Conservation (phyloP, 768 basidiomycete species). For the Trametes coccinea region DNA sequence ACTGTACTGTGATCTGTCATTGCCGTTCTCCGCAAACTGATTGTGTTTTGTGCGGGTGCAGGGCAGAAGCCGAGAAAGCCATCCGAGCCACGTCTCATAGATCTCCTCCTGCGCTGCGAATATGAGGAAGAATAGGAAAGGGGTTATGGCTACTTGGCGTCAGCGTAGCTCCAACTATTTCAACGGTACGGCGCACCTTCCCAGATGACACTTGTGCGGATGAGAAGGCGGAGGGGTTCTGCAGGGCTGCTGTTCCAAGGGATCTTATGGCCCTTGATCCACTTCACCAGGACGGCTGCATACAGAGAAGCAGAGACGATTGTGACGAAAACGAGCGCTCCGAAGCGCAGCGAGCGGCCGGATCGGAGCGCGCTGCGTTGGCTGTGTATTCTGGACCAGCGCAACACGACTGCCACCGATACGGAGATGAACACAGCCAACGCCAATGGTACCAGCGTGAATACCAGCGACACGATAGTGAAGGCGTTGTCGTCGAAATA, state of each 20-base stretch:
- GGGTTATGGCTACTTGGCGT: constrained; percentile 15
- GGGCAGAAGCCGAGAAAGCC: constrained; percentile 5
- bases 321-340: constrained; percentile 20
- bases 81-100: constrained; percentile 22
- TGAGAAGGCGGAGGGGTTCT: not conserved
- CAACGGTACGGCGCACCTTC: constrained; percentile 20
- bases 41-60: not conserved
- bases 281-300: constrained; percentile 18
- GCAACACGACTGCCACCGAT: constrained; percentile 16
- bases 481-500: constrained; percentile 18
- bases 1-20: constrained; percentile 3
- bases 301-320: constrained; percentile 25
- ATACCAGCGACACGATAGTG: constrained; percentile 20
- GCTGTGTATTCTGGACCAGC: constrained; percentile 12
- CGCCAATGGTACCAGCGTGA: constrained; percentile 21
- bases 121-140: constrained; percentile 24
- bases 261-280: constrained; percentile 8
- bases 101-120: constrained; percentile 29
- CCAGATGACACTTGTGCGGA: constrained; percentile 21
- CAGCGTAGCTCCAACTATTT: not conserved
- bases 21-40: not conserved
- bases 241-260: not conserved
- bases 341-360: constrained; percentile 24
- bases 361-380: constrained; percentile 5
- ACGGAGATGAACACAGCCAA: constrained; percentile 18